phyloP scores from a whole-genome alignment of 495 filamentous ascomycete genomes.

The Rhizodiscina lignyota region DNA sequence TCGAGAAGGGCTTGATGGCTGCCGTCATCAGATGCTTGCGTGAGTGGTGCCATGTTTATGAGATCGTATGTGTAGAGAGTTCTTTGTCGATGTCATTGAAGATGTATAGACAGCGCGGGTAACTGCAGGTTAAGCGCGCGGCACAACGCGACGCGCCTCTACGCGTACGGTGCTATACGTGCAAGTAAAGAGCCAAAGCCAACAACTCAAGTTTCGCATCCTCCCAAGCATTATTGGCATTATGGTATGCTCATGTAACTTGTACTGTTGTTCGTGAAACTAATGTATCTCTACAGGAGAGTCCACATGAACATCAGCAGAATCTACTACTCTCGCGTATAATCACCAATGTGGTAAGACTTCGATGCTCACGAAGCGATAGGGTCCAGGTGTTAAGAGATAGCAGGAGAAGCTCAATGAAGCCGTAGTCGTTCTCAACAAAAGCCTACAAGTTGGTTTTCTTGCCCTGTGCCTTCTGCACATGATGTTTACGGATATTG shows the following conservation, averaged over 20 bases:
- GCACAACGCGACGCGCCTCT: too few species aligned
- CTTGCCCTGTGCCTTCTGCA: background rate
- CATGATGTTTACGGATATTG: background rate
- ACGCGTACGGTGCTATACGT: too few species aligned
- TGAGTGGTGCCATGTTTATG: constrained; percentile 24
- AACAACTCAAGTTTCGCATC: too few species aligned
- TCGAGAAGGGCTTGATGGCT: constrained; percentile 45
- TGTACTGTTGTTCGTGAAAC: too few species aligned
- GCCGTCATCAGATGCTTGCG: constrained; percentile 21
- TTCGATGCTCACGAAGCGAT: too few species aligned
- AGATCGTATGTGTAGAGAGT: background rate
- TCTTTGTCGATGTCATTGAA: background rate
- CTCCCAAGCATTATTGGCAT: too few species aligned
- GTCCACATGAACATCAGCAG: constrained; percentile 95
- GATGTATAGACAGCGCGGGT: background rate
- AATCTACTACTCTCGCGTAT: constrained; percentile 82
- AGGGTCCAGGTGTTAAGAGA: background rate
- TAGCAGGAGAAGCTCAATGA: constrained; percentile 92
- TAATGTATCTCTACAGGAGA: constrained; percentile 43
- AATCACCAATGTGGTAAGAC: constrained; percentile 85
- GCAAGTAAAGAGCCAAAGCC: too few species aligned
- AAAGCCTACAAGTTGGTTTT: constrained; percentile 56
- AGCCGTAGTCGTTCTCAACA: constrained; percentile 80
- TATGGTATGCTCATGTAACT: too few species aligned
- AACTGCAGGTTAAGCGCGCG: background rate